Evolutionary conservation across 2,329 filamentous ascomycete species (phyloP), one percentile per base, ranked within the genome.

Genomic region (Xylaria digitata): DNA sequence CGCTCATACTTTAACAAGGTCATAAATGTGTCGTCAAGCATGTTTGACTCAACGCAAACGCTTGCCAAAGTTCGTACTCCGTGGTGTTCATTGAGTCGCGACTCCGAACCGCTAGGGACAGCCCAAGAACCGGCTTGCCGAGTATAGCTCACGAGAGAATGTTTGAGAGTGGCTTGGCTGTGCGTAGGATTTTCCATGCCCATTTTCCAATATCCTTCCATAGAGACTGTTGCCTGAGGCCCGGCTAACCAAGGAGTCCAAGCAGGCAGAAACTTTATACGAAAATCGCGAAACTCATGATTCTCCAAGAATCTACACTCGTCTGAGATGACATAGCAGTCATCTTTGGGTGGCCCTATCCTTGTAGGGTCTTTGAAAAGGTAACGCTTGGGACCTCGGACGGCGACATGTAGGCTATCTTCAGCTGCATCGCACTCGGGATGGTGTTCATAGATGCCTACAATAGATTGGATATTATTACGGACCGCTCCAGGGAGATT

Each of bases 231-330:
- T 17, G 37, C 43, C 23, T 23, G 32, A 21, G 43, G 5, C 3
- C n/a, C 34, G 2, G 30, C 6, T 21, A 9, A 13, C 17, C 45
- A 23, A n/a, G 68, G 68, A 13, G 63, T 65, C 69, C 69, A 71
- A 1, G 11, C 2, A 7, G 65, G 65, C 0, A 42, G 11, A 23
- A 75, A 75, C 53, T 48, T 68, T 43, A 75, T 15, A 13, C 74
- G n/a, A 4, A 73, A 63, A 53, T 79, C 78, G 9, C 78, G 73
- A 59, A 78, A 73, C 58, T 81, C 79, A 26, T 78, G 72, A 2
- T 52, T 17, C 26, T 79, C 76, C 2, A 79, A 49, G n/a, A 72
- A 68, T 15, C 74, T 71, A 13, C 71, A 69, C 2, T 75, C 71
- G 15, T 67, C 46, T 1, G 78, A 73, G 23, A 80, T 71, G 19